Evolutionary conservation across 768 basidiomycete genomes (phyloP).

Genomic region (Trametopsis cervina): DNA sequence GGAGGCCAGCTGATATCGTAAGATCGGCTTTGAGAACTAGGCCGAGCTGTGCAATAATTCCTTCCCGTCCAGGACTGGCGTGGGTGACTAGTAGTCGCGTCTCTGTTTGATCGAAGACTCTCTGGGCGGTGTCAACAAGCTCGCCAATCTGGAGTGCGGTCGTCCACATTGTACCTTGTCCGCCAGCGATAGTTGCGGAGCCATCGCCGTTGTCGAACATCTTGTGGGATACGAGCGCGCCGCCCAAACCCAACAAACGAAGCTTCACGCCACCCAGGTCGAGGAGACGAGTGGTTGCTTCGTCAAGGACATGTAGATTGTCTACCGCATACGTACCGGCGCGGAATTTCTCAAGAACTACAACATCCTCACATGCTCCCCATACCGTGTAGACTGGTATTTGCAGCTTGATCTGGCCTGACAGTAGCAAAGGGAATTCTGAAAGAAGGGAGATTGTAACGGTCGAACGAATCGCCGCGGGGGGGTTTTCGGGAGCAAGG

Average conservation of each 20-base stretch:
- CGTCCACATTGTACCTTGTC: constrained; percentile 98
- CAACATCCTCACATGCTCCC: constrained; percentile 96
- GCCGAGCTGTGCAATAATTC: constrained; percentile 84
- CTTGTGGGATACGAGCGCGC: constrained; percentile 92
- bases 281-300: constrained; percentile 88
- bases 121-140: constrained; percentile 93
- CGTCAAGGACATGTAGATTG: constrained; percentile 90
- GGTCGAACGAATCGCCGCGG: constrained; percentile 62
- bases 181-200: constrained; percentile 94
- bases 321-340: constrained; percentile 73
- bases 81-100: constrained; percentile 92
- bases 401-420: constrained; percentile 84
- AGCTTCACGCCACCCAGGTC: constrained; percentile 92
- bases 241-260: constrained; percentile 91
- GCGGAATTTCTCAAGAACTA: constrained; percentile 90
- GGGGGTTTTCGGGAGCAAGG: constrained; percentile 62
- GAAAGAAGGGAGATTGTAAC: constrained; percentile 77
- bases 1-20: constrained; percentile 88
- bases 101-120: constrained; percentile 88
- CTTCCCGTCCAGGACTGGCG: constrained; percentile 88
- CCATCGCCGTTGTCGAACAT: constrained; percentile 94
- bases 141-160: constrained; percentile 97
- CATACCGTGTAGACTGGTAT: constrained; percentile 95
- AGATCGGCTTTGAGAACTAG: constrained; percentile 91
- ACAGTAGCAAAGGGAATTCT: constrained; percentile 88